Base-by-base conservation (phyloP, 306 rosid genomes). In the Prunus persica region DNA sequence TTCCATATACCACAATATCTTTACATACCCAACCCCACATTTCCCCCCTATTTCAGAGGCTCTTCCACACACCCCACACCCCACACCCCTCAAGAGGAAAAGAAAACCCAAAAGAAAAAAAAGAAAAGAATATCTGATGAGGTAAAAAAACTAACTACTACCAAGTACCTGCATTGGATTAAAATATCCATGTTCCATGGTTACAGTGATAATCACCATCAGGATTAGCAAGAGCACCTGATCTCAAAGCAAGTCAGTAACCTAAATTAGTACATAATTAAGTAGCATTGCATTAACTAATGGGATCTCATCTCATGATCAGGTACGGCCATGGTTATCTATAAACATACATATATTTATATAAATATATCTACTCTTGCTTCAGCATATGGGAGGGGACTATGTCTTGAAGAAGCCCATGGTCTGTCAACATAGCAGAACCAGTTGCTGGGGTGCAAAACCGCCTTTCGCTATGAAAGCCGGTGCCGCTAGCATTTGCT, bases 361-460 rank as follows among this genome's bases (percentile, higher is more conserved):
- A 70, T 11, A 41, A 50, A 3, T 46, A 38, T 8, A 32, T 52
- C 63, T 76, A 82, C 41, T 84, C 88, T 66, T 88, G 86, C 82
- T 91, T 87, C 43, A 91, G 81, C 88, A 81, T 86, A 58, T 86
- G 84, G 4, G 91, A 83, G 60, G 96, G 84, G 74, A 89, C 68
- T 47, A 88, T 85, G 80, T 94, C 96, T 81, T 94, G 89, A 82
- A 91, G 97, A 82, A 90, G 90, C 4, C 96, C 97, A 67, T 89
- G 78, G 56, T 88, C 90, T 20, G 75, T 74, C 7, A 69, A 60
- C 65, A 56, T 79, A 49, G 85, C 77, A 76, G 91, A 67, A 22
- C 69, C 76, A n/a, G 61, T 79, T 5, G 62, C 57, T 0, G 65
- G 75, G 74, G 77, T 79, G 78, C 90, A 89, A 72, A 87, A 66